These are phyloP conservation scores for Venturia effusa DNA, from an alignment of 2,329 filamentous ascomycete genomes.

Conservation along the genomic window DNA sequence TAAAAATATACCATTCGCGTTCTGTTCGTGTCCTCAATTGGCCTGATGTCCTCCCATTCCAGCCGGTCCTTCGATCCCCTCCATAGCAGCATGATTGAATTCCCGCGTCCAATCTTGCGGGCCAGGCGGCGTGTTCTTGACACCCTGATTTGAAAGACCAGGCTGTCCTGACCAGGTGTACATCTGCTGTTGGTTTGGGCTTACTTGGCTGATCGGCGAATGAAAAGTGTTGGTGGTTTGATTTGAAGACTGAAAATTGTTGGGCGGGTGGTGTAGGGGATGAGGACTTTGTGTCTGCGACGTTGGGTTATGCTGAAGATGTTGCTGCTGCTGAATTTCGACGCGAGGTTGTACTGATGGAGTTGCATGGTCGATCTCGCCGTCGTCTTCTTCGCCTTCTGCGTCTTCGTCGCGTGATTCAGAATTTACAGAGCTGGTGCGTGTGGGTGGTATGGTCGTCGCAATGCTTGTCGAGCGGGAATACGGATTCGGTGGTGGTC, in stretches of 20 bases:
- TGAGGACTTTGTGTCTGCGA: conserved; percentile 1
- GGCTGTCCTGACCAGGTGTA: background rate
- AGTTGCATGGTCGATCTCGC: conserved; percentile 1
- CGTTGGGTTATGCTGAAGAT: background rate
- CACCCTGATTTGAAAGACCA: background rate
- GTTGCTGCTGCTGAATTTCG: background rate
- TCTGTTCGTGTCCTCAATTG: background rate
- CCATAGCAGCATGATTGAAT: conserved; percentile 7
- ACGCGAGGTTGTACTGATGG: conserved; percentile 6
- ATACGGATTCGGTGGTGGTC: background rate
- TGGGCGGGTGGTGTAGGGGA: background rate
- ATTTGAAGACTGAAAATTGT: background rate
- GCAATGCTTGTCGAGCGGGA: conserved; percentile 5
- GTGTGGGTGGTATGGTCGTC: conserved; percentile 4
- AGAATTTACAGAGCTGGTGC: conserved; percentile 4
- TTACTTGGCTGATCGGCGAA: background rate
- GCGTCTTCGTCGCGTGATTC: conserved; percentile 7
- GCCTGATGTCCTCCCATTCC: background rate
- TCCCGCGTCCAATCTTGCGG: background rate
- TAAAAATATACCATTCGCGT: too few relatives aligned
- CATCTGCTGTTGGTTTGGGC: background rate
- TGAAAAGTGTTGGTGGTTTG: background rate
- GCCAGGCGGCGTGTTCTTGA: background rate
- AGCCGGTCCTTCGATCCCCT: conserved; percentile 5
- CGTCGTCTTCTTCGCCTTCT: conserved; percentile 11